Evolutionary conservation across 257 asterid species (phyloP).

Genomic region (Gentiana straminea): DNA sequence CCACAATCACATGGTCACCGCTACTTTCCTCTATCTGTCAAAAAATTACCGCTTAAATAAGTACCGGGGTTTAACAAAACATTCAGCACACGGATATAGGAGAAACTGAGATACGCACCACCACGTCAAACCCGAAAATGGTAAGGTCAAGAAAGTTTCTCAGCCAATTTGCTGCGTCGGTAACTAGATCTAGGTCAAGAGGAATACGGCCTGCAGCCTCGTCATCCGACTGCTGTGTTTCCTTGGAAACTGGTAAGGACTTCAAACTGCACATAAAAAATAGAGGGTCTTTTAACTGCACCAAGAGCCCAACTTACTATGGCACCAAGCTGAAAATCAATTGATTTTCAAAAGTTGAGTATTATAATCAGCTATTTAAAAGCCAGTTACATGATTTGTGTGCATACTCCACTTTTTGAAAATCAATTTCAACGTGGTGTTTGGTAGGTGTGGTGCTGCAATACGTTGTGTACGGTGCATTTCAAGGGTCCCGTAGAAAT

Average conservation of each 20-base stretch:
- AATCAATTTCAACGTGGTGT: no score
- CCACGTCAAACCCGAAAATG: conserved; percentile 87
- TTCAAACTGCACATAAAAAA: conserved; percentile 50
- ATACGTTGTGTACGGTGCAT: no score
- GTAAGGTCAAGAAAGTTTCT: conserved; percentile 68
- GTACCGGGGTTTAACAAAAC: not conserved
- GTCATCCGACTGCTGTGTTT: conserved; percentile 16
- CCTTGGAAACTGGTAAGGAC: conserved; percentile 67
- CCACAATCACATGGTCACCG: conserved; percentile 93
- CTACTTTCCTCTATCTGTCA: conserved; percentile 75
- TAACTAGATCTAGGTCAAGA: conserved; percentile 75
- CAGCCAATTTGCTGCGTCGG: conserved; percentile 67
- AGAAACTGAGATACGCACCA: conserved; percentile 42
- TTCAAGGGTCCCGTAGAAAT: no score
- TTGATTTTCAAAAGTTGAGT: no score
- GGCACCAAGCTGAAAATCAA: no score
- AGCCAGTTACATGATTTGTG: no score
- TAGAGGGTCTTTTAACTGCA: no score
- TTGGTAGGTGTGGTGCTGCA: no score
- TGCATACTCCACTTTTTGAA: no score
- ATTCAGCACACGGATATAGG: not conserved
- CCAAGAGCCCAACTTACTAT: no score
- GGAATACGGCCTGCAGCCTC: conserved; percentile 22
- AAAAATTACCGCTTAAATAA: no score
- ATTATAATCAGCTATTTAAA: no score